Evolutionary conservation across 2,329 filamentous ascomycete species (phyloP), one percentile per base, ranked within the genome.

Genomic region (Emericellopsis atlantica): DNA sequence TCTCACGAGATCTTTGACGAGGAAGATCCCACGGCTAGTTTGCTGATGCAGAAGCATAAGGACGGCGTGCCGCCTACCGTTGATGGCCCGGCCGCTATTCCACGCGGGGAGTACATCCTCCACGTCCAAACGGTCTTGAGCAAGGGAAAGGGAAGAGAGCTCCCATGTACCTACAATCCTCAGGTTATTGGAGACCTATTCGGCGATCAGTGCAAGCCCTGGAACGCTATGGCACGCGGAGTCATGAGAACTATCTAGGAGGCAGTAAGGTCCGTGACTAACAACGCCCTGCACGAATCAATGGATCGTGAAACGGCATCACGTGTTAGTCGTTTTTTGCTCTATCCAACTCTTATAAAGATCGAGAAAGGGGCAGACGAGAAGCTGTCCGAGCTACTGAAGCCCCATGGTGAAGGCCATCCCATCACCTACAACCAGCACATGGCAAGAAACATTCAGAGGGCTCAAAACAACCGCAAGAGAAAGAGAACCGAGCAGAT

Each of bases 121-220:
- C 45, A 54, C 0, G 47, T 58, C 14, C 41, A 34, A 29, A 14
- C 7, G 16, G 10, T 53, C 5, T 51, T 59, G 37, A 26, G 42
- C 4, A 46, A 46, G 2, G 48, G 37, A 31, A 46, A 52, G n/a
- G 55, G 54, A 2, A 57, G 67, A 5, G 79, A 84, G 49, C 55
- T 84, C 0, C 72, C 74, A 0, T 75, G 78, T 0, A 74, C 63
- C 0, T 81, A 76, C 53, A 79, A 79, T 44, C 70, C 77, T 0
- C 51, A 75, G 40, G 58, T 82, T 9, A 65, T 83, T 1, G 59
- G 61, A 0, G 70, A 80, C 18, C 52, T 84, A 0, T 84, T 84
- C 50, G 58, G 58, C 16, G 67, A 79, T 36, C 76, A 83, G 43
- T 76, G 68, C 1, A 41, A 48, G 6, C 69, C 67, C 0, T 84